Evolutionary conservation across 1,284 basidiomycete genomes (phyloP).

Genomic region (Meira miltonrushii): DNA sequence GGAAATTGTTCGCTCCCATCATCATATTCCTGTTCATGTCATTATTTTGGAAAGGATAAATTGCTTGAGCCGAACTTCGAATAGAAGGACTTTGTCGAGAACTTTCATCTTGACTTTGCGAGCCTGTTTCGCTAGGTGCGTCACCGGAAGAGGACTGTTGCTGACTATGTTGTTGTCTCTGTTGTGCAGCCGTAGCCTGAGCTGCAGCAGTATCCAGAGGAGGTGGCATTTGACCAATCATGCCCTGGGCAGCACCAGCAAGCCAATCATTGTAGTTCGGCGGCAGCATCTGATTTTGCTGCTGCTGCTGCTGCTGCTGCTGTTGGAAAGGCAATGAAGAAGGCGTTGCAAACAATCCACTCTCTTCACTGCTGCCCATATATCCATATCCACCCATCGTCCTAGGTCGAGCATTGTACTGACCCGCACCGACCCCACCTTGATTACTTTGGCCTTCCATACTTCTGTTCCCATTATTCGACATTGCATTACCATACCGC

Average conservation of each 20-base stretch:
- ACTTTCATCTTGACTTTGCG: slow-evolving; percentile 17
- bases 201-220: neutral
- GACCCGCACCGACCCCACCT: neutral
- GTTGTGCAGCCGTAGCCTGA: neutral
- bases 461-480: neutral
- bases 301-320: neutral
- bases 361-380: slow-evolving; percentile 46
- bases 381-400: slow-evolving; percentile 42
- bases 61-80: slow-evolving; percentile 32
- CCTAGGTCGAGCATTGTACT: slow-evolving; percentile 1
- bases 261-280: neutral
- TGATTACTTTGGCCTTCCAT: neutral
- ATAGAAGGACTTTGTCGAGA: slow-evolving; percentile 37
- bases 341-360: slow-evolving; percentile 27
- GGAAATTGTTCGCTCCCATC: neutral
- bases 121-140: slow-evolving; percentile 8
- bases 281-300: neutral
- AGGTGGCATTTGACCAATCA: no score
- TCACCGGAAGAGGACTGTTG: neutral
- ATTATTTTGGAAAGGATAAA: slow-evolving; percentile 8
- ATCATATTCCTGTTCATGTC: neutral
- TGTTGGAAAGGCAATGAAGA: neutral
- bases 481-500: neutral
- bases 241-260: neutral
- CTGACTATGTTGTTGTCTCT: neutral